phyloP scores from a whole-genome alignment of 768 basidiomycete species.

The Amanita fuliginea region DNA sequence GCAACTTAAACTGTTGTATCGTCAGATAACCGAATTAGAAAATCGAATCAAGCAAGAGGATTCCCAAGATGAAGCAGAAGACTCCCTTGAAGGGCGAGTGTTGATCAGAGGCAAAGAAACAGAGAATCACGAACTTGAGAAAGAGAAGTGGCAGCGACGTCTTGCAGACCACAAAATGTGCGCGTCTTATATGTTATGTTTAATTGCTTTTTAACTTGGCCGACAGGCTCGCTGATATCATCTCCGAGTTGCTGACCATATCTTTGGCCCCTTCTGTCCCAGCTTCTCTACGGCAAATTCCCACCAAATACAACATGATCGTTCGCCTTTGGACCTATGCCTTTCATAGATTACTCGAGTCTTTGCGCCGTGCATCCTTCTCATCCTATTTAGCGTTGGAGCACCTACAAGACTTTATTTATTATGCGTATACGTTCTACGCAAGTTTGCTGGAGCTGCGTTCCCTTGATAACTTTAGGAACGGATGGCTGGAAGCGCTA shows the following conservation, averaged over 20 bases:
- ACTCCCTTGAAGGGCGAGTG: constrained; percentile 30
- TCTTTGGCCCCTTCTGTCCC: constrained; percentile 83
- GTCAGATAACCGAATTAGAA: constrained; percentile 73
- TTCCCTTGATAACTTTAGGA: constrained; percentile 54
- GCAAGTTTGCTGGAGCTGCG: constrained; percentile 81
- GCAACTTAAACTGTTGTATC: constrained; percentile 76
- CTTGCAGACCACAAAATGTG: constrained; percentile 79
- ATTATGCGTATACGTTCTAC: constrained; percentile 93
- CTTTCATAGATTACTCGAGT: constrained; percentile 85
- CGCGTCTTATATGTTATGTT: constrained; percentile 7
- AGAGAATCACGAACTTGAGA: constrained; percentile 50
- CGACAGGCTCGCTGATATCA: constrained; percentile 74
- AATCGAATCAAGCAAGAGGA: constrained; percentile 58
- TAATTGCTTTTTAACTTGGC: constrained; percentile 6
- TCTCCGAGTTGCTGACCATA: constrained; percentile 79
- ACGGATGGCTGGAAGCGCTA: constrained; percentile 91
- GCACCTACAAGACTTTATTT: constrained; percentile 88
- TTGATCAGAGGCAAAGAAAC: constrained; percentile 31
- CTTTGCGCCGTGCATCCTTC: constrained; percentile 77
- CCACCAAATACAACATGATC: constrained; percentile 93
- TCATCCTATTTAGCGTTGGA: constrained; percentile 66
- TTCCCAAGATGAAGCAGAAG: constrained; percentile 41
- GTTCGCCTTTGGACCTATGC: constrained; percentile 86
- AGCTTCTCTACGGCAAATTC: constrained; percentile 79
- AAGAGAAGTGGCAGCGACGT: constrained; percentile 66